Conservation (phyloP, 2,329 filamentous ascomycete genomes). For the Dissoconium aciculare region DNA sequence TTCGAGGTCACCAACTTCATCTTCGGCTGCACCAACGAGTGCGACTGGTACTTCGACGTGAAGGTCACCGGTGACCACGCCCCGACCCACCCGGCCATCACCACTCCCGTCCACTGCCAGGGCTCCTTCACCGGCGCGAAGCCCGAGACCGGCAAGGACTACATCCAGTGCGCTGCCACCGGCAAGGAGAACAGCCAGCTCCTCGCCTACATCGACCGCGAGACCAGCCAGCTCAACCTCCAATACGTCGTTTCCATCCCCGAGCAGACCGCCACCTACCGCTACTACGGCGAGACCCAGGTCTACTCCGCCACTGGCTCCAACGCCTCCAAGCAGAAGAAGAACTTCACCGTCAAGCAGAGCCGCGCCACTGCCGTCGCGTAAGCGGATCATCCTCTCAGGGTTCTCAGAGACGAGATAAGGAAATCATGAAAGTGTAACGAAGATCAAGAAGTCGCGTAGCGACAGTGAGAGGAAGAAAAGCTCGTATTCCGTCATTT, state of each 20-base stretch:
- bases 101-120: constrained; percentile 9
- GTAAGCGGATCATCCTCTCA: too few relatives aligned
- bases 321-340: constrained; percentile 10
- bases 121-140: constrained; percentile 5
- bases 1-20: constrained; percentile 16
- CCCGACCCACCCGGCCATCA: constrained; percentile 10
- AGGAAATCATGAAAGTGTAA: too few relatives aligned
- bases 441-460: too few relatives aligned
- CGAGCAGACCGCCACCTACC: constrained; percentile 3
- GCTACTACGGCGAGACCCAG: constrained; percentile 11
- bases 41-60: constrained; percentile 14
- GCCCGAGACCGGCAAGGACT: too few relatives aligned
- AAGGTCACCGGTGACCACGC: constrained; percentile 10
- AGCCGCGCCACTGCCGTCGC: too few relatives aligned
- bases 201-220: constrained; percentile 13
- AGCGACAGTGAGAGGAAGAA: too few relatives aligned
- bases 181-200: constrained; percentile 8
- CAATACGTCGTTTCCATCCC: constrained; percentile 10
- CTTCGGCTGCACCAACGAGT: constrained; percentile 15
- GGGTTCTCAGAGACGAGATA: too few relatives aligned
- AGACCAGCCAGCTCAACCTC: constrained; percentile 11
- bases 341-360: constrained; percentile 11
- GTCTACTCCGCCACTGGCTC: constrained; percentile 13
- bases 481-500: too few relatives aligned
- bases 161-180: constrained; percentile 13